Conservation (phyloP, 2,329 filamentous ascomycete genomes). For the Dactylonectria estremocensis region DNA sequence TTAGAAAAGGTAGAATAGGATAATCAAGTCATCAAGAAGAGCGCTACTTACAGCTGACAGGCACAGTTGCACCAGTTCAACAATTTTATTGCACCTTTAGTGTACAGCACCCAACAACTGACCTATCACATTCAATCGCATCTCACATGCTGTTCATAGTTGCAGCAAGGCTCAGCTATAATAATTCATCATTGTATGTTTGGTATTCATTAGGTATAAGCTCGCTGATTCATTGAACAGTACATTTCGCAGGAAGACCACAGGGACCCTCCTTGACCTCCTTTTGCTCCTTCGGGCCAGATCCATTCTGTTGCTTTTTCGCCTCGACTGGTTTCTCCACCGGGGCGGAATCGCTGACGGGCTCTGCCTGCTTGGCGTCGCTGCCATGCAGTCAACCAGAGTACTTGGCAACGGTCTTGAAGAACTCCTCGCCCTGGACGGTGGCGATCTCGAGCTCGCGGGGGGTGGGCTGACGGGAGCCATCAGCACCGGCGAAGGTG, state of each 20-base stretch:
- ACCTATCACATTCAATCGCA: not conserved
- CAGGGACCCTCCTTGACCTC: slow-evolving; percentile 78
- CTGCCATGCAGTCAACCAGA: slow-evolving; percentile 85
- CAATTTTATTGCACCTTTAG: not conserved
- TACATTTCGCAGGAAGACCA: slow-evolving; percentile 82
- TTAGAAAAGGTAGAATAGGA: not conserved
- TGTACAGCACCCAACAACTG: not conserved
- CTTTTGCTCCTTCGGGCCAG: slow-evolving; percentile 52
- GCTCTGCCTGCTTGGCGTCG: slow-evolving; percentile 49
- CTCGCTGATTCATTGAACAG: slow-evolving; percentile 68
- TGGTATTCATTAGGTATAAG: slow-evolving; percentile 37
- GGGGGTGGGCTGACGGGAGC: slow-evolving; percentile 83
- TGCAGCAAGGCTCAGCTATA: not conserved
- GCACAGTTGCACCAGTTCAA: not conserved
- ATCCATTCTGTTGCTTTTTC: slow-evolving; percentile 34
- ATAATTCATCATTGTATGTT: slow-evolving; percentile 29
- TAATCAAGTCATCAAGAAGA: not conserved
- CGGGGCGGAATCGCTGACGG: slow-evolving; percentile 44
- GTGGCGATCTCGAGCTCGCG: slow-evolving; percentile 86
- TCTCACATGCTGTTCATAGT: not conserved
- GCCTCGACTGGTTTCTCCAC: slow-evolving; percentile 38
- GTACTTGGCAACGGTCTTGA: slow-evolving; percentile 79
- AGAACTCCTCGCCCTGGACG: slow-evolving; percentile 90
- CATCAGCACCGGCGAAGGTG: slow-evolving; percentile 85
- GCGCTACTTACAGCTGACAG: not conserved